Base-by-base conservation (phyloP, 2,329 filamentous ascomycete species). In the Botryosphaeria dothidea region DNA sequence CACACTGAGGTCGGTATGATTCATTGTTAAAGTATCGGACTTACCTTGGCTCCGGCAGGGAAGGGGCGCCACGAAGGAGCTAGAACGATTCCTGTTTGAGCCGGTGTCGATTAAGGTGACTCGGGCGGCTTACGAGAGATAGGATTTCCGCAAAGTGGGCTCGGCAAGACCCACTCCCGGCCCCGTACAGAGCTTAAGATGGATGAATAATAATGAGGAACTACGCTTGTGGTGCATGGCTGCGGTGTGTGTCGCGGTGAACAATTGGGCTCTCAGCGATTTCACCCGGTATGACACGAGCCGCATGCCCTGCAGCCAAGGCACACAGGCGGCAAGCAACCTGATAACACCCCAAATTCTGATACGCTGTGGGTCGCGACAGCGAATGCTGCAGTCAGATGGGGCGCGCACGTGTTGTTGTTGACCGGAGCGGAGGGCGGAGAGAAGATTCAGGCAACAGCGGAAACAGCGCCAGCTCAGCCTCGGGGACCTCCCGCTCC, bases 101-200 rank as follows among this genome's bases (percentile, higher is more conserved):
- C 13, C 41, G 56, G 41, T 43, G 38, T 34, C 21, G 36, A 17
- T 13, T 29, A 27, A 25, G 56, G 43, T n/a, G 17, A 17, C 34
- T n/a, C 6, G 38, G 34, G 56, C 56, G 46, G 56, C 56, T 60
- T 60, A 60, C 56, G 41, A 34, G 56, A 60, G 38, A 34, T 21
- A 43, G 8, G 21, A 31, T 5, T 15, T 11, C 15, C 41, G 27
- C 19, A 46, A 4, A 23, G 25, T 13, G 25, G 31, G n/a, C 23
- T 17, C 38, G 56, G 56, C 19, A 48, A 36, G 56, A 41, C n/a
- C 27, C 11, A 15, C 23, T 23, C 41, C 41, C 17, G 54, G 38
- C n/a, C n/a, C 38, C 38, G 25, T 3, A 8, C 4, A n/a, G n/a
- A n/a, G n/a, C n/a, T 11, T 45, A 38, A 7, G 51, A 17, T 21